A percentile compares a stretch with the other conserved stretches of the same genome.
phyloP scores from a whole-genome alignment of 2,329 filamentous ascomycete genomes.

The Fusarium pseudonygamai region DNA sequence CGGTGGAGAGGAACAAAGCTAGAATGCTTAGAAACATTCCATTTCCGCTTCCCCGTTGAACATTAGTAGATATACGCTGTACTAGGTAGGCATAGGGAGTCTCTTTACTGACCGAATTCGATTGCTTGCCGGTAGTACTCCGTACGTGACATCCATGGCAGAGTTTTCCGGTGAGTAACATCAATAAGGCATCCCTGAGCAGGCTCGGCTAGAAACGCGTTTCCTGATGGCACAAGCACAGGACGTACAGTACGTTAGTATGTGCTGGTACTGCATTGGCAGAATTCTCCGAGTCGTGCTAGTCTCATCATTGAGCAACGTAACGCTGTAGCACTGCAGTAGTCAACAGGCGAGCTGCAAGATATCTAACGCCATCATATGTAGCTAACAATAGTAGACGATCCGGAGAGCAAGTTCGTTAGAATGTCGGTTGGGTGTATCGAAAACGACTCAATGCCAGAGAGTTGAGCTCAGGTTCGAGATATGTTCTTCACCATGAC shows the following conservation, averaged over 20 bases:
- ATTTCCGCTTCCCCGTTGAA: neutral
- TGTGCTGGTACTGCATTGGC: constrained; percentile 21
- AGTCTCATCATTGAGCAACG: constrained; percentile 28
- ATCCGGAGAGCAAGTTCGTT: neutral
- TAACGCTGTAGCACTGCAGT: constrained; percentile 20
- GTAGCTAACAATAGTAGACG: neutral
- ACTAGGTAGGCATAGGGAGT: neutral
- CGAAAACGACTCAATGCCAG: neutral
- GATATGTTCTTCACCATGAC: neutral
- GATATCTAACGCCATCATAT: neutral
- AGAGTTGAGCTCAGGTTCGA: neutral
- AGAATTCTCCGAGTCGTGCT: constrained; percentile 43
- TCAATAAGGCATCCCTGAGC: neutral
- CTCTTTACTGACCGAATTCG: neutral
- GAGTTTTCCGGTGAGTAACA: neutral
- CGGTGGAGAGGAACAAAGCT: constrained; percentile 15
- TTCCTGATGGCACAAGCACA: constrained; percentile 35
- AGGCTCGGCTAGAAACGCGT: constrained; percentile 20
- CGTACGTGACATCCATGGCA: neutral
- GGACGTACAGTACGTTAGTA: neutral
- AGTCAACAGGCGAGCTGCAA: constrained; percentile 3
- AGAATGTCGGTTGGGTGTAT: neutral
- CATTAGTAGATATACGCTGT: neutral
- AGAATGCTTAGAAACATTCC: constrained; percentile 7
- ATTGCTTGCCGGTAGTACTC: neutral